Evolutionary conservation across 75 land plant genomes (phyloP).

Genomic region (Sequoia sempervirens): DNA sequence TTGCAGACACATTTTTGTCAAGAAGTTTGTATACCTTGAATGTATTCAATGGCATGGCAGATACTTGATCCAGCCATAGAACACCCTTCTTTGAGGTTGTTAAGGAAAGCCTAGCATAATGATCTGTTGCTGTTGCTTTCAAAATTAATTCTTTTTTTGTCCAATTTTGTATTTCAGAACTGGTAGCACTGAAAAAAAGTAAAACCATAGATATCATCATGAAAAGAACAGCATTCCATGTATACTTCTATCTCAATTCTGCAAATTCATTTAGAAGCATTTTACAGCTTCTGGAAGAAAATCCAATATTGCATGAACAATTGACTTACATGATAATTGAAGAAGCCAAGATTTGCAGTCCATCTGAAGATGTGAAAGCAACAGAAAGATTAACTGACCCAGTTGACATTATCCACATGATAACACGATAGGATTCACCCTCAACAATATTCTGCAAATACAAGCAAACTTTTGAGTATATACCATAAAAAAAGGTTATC

Average conservation of each 20-base stretch:
- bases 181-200: constrained; percentile 22
- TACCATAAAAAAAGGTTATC: neutral
- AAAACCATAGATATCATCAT: neutral
- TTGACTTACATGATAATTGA: constrained; percentile 44
- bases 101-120: constrained; percentile 60
- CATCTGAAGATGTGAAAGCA: constrained; percentile 62
- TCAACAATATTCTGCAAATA: constrained; percentile 69
- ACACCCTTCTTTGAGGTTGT: constrained; percentile 56
- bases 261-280: neutral
- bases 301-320: neutral
- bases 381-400: constrained; percentile 44
- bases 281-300: constrained; percentile 5
- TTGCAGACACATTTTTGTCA: neutral
- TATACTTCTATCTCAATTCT: neutral
- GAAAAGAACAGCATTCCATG: neutral
- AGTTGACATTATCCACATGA: constrained; percentile 51
- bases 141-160: constrained; percentile 46
- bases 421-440: constrained; percentile 60
- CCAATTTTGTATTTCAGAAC: constrained; percentile 50
- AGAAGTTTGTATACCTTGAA: constrained; percentile 48
- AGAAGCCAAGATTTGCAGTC: constrained; percentile 51
- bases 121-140: constrained; percentile 51
- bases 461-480: constrained; percentile 3
- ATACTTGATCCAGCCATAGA: constrained; percentile 90
- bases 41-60: constrained; percentile 83